Evolutionary conservation across 2,329 filamentous ascomycete species (phyloP).

Genomic region (Ascochyta lentis): DNA sequence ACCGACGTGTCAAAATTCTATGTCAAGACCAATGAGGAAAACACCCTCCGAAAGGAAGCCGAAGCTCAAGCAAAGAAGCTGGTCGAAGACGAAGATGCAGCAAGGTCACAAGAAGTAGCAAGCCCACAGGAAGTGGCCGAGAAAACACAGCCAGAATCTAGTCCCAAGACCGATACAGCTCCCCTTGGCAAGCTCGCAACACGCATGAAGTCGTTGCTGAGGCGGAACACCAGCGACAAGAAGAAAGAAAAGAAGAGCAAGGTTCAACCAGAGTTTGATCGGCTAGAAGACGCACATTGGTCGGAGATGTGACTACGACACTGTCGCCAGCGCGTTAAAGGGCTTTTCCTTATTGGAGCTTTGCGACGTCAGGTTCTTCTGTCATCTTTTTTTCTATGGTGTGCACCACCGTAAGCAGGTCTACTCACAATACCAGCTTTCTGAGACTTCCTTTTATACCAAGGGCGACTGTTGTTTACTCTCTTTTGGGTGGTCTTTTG

Average conservation of each 20-base stretch:
- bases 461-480: background rate
- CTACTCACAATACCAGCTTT: background rate
- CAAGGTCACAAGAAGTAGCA: slow-evolving; percentile 3
- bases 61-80: slow-evolving; percentile 23
- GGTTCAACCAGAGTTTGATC: slow-evolving; percentile 33
- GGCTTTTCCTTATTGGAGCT: background rate
- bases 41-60: slow-evolving; percentile 25
- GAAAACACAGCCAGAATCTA: slow-evolving; percentile 16
- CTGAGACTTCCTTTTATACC: background rate
- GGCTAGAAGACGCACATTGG: slow-evolving; percentile 45
- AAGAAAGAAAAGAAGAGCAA: slow-evolving; percentile 36
- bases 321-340: too few species aligned
- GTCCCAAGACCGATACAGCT: slow-evolving; percentile 23
- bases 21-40: slow-evolving; percentile 4
- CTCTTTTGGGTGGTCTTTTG: slow-evolving; percentile 12
- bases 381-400: background rate
- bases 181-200: slow-evolving; percentile 40
- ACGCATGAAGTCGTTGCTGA: slow-evolving; percentile 40
- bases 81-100: slow-evolving; percentile 13
- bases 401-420: too few species aligned
- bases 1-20: slow-evolving; percentile 2
- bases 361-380: background rate
- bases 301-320: slow-evolving; percentile 38
- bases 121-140: slow-evolving; percentile 10
- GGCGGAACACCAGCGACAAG: slow-evolving; percentile 32